A percentile compares a stretch with the other conserved stretches of the same genome.
These are phyloP conservation scores for Meyerozyma guilliermondii DNA, from an alignment of 1,139 yeast species.

Conservation along the genomic window DNA sequence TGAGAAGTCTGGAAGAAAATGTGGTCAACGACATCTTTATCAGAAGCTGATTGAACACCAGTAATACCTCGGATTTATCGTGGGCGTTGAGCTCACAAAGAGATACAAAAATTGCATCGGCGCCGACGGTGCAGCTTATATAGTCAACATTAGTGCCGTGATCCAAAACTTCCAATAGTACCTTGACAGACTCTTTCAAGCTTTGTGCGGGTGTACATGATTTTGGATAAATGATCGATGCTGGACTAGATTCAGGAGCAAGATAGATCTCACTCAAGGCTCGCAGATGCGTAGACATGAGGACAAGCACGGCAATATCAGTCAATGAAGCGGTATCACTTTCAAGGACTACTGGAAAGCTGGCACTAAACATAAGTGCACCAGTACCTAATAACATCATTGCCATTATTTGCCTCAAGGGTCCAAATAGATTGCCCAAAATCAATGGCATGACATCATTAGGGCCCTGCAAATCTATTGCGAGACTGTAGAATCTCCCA, in stretches of 20 bases:
- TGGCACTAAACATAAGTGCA: background rate
- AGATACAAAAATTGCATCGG: background rate
- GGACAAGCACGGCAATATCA: background rate
- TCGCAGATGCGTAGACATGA: background rate
- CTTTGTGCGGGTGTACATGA: background rate
- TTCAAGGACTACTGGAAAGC: background rate
- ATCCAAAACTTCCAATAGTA: constrained; percentile 23
- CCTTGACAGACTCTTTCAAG: background rate
- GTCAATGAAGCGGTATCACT: background rate
- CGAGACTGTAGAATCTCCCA: background rate
- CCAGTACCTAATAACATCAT: background rate
- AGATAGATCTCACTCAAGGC: background rate
- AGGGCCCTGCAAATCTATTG: background rate
- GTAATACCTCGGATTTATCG: background rate
- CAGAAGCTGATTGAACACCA: background rate
- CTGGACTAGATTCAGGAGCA: background rate
- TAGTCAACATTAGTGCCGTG: constrained; percentile 15
- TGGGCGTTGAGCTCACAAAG: background rate
- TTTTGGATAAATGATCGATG: background rate
- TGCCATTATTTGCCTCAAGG: background rate
- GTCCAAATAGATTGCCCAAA: background rate
- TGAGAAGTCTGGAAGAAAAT: background rate
- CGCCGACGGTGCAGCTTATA: constrained; percentile 1
- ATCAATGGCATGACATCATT: background rate
- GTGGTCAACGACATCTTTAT: background rate